phyloP scores from a whole-genome alignment of 2,329 filamentous ascomycete species.

The Talaromyces sp. region DNA sequence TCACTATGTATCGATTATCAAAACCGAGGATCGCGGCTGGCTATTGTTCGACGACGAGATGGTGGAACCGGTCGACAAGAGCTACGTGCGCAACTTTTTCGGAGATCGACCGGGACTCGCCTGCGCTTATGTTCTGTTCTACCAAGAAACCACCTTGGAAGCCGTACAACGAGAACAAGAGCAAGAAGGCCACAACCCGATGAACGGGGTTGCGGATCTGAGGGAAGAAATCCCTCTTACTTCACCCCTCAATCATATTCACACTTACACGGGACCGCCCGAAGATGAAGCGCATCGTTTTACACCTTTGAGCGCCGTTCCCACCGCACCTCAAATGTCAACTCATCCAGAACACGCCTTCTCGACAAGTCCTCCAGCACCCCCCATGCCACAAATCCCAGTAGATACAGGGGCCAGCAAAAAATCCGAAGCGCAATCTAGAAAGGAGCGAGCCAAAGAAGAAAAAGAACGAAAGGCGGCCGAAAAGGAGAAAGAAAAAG shows the following conservation, averaged over 20 bases:
- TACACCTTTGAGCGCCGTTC: constrained; percentile 34
- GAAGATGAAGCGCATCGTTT: constrained; percentile 37
- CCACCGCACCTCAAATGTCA: constrained; percentile 52
- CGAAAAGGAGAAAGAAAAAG: constrained; percentile 52
- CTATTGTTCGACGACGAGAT: constrained; percentile 96
- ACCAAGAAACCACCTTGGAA: constrained; percentile 81
- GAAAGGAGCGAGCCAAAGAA: constrained; percentile 62
- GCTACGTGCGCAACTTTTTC: constrained; percentile 95
- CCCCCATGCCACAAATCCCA: constrained; percentile 29
- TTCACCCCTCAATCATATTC: constrained; percentile 38
- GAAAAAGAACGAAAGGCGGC: constrained; percentile 58
- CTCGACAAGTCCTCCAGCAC: constrained; percentile 25
- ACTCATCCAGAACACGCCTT: constrained; percentile 35
- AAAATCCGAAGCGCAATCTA: constrained; percentile 64
- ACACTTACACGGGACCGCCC: constrained; percentile 40
- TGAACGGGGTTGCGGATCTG: constrained; percentile 50
- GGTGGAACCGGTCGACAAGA: constrained; percentile 96
- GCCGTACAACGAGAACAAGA: constrained; percentile 76
- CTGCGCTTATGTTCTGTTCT: constrained; percentile 95
- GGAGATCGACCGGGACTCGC: constrained; percentile 88
- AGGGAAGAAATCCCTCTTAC: constrained; percentile 31
- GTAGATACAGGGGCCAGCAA: constrained; percentile 44
- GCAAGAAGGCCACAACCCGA: constrained; percentile 61
- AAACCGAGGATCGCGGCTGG: constrained; percentile 95
- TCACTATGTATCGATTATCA: constrained; percentile 96